Conservation (phyloP, 306 rosid genomes). For the Gleditsia sinensis region DNA sequence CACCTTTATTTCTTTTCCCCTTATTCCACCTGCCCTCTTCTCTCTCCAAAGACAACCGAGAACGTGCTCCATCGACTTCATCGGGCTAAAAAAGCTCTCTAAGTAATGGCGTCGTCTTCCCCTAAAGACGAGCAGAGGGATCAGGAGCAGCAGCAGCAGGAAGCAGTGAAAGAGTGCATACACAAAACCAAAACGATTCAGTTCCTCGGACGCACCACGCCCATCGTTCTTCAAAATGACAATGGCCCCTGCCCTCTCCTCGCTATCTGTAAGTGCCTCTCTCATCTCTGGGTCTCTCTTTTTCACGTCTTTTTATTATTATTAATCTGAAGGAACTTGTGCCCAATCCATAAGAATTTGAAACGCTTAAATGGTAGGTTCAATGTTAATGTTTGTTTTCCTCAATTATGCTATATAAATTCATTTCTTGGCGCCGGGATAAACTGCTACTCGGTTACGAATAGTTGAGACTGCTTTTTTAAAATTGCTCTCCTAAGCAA, state of each 20-base stretch:
- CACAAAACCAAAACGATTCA: constrained; percentile 87
- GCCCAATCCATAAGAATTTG: constrained; percentile 15
- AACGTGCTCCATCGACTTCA: neutral
- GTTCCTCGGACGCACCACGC: constrained; percentile 87
- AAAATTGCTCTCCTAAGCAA: neutral
- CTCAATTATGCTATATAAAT: neutral
- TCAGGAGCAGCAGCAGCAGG: constrained; percentile 17
- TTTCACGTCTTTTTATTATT: neutral
- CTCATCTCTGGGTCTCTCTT: constrained; percentile 39
- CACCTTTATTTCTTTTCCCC: too few relatives aligned
- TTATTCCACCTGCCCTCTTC: too few relatives aligned
- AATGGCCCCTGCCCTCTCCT: constrained; percentile 99
- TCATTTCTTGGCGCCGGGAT: constrained; percentile 4
- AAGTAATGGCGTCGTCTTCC: constrained; percentile 56
- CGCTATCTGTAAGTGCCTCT: constrained; percentile 77
- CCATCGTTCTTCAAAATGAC: constrained; percentile 94
- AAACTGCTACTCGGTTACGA: constrained; percentile 3
- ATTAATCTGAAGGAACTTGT: neutral
- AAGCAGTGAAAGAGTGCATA: constrained; percentile 58
- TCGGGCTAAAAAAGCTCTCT: neutral
- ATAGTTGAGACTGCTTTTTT: neutral
- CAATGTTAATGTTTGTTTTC: neutral
- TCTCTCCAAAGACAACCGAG: neutral
- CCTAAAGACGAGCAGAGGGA: constrained; percentile 41
- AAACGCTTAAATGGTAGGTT: constrained; percentile 1